Evolutionary conservation across 768 basidiomycete species (phyloP).

Genomic region (Lactarius indigo): DNA sequence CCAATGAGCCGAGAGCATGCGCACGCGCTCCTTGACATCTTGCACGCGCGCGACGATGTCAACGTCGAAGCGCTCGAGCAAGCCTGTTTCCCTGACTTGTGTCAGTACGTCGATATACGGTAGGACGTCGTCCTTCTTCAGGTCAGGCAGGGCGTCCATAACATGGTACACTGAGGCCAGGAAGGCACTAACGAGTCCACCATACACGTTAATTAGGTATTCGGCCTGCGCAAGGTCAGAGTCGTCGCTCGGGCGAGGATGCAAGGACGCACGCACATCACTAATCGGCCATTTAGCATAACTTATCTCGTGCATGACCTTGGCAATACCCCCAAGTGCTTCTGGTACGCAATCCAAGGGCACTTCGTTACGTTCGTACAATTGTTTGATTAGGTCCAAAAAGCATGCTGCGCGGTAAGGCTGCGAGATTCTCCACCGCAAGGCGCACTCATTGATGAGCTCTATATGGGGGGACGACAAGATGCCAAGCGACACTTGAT

Average conservation of each 20-base stretch:
- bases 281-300: slow-evolving; percentile 72
- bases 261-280: slow-evolving; percentile 71
- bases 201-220: slow-evolving; percentile 63
- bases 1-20: slow-evolving; percentile 54
- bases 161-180: slow-evolving; percentile 80
- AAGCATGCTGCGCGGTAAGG: slow-evolving; percentile 77
- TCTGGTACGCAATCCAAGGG: slow-evolving; percentile 95
- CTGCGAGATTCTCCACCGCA: slow-evolving; percentile 86
- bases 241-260: slow-evolving; percentile 14
- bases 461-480: slow-evolving; percentile 75
- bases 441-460: slow-evolving; percentile 81
- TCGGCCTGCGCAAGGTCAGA: slow-evolving; percentile 47
- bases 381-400: slow-evolving; percentile 78
- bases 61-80: slow-evolving; percentile 69
- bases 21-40: slow-evolving; percentile 66
- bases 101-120: slow-evolving; percentile 67
- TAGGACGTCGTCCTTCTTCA: slow-evolving; percentile 69
- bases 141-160: slow-evolving; percentile 69
- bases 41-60: slow-evolving; percentile 64
- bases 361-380: slow-evolving; percentile 86
- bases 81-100: slow-evolving; percentile 61
- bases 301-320: slow-evolving; percentile 66
- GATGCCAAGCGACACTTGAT: slow-evolving; percentile 93
- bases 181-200: slow-evolving; percentile 80
- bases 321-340: slow-evolving; percentile 70